phyloP scores from a whole-genome alignment of 2,329 filamentous ascomycete genomes.

The Xylaria sp. region DNA sequence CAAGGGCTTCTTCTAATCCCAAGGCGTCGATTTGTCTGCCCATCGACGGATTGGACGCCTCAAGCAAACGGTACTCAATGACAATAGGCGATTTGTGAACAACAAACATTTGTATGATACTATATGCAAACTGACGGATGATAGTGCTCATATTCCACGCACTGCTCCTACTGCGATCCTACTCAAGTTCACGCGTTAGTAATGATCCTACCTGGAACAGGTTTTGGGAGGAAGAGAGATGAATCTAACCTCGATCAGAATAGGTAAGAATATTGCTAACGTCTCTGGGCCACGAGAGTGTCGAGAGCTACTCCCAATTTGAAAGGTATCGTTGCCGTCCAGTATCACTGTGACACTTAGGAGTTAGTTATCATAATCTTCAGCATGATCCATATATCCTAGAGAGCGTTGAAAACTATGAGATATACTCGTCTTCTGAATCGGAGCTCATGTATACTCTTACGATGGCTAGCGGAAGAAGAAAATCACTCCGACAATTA shows the following conservation, averaged over 20 bases:
- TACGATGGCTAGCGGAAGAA: neutral
- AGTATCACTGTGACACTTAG: constrained; percentile 27
- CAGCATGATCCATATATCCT: neutral
- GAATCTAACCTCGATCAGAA: constrained; percentile 52
- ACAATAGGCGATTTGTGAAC: constrained; percentile 38
- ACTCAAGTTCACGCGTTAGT: constrained; percentile 10
- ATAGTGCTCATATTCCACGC: constrained; percentile 54
- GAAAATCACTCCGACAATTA: neutral
- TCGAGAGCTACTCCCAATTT: constrained; percentile 19
- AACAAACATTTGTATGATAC: constrained; percentile 46
- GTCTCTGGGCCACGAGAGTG: constrained; percentile 43
- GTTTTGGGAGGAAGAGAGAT: neutral
- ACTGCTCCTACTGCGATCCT: constrained; percentile 50
- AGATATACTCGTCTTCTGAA: neutral
- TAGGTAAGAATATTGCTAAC: constrained; percentile 54
- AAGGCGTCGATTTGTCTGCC: constrained; percentile 51
- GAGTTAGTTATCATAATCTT: neutral
- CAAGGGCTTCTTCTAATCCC: constrained; percentile 34
- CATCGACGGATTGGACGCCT: constrained; percentile 43
- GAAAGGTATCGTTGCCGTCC: constrained; percentile 48
- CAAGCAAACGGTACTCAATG: constrained; percentile 55
- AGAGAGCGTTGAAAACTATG: too few relatives aligned
- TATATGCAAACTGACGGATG: constrained; percentile 54
- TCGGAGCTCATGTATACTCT: neutral
- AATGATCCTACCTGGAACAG: neutral